phyloP scores from a whole-genome alignment of 169 alveolate species.

The Amoebophrya sp. region DNA sequence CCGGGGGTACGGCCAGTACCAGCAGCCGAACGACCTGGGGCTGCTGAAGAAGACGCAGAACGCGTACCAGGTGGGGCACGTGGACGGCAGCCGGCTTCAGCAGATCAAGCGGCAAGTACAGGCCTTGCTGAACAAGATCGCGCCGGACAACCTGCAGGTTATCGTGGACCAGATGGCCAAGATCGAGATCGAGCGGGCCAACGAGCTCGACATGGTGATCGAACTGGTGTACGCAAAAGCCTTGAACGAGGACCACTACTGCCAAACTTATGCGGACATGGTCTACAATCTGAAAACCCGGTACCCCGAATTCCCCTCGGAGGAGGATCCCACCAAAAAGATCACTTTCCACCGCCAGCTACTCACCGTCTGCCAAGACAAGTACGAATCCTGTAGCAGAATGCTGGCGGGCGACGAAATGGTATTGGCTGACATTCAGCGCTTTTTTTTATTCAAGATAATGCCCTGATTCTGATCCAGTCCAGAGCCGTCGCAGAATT shows the following conservation, averaged over 20 bases:
- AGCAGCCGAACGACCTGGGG: no score
- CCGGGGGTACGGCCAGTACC: no score
- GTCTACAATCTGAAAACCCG: conserved; percentile 42
- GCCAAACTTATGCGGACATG: conserved; percentile 75
- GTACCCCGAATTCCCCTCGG: not conserved
- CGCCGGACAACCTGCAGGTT: not conserved
- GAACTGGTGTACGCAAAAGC: conserved; percentile 67
- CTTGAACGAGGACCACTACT: conserved; percentile 71
- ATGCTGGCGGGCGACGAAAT: not conserved
- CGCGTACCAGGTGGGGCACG: not conserved
- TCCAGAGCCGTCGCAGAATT: no score
- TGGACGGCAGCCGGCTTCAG: not conserved
- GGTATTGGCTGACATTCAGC: not conserved
- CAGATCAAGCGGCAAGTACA: not conserved
- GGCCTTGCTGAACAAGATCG: not conserved
- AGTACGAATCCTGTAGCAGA: not conserved
- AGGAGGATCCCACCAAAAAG: not conserved
- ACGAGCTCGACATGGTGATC: conserved; percentile 60
- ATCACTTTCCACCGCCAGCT: not conserved
- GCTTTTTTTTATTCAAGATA: no score
- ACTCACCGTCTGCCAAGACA: conserved; percentile 3
- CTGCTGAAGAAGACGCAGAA: not conserved
- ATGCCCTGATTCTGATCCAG: no score
- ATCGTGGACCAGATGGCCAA: not conserved
- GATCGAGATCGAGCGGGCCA: not conserved